Evolutionary conservation across 176 grass and related monocot genomes (phyloP).

Genomic region (Eleusine coracana): DNA sequence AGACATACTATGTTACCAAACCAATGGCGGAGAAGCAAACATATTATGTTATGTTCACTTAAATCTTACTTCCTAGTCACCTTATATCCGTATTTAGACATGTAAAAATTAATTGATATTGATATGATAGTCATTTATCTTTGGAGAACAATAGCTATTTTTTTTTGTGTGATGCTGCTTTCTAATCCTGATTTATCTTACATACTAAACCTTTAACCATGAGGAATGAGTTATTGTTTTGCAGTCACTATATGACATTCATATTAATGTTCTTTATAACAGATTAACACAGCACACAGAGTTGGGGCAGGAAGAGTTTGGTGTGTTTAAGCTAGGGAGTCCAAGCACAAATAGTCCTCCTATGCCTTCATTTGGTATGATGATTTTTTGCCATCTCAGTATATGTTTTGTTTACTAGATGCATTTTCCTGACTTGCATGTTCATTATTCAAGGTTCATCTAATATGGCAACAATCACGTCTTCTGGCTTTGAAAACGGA

Average conservation of each 20-base stretch:
- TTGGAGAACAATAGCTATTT: background rate
- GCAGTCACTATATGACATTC: constrained; percentile 7
- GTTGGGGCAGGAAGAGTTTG: constrained; percentile 67
- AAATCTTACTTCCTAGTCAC: constrained; percentile 1
- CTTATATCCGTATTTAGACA: background rate
- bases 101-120: constrained; percentile 17
- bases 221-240: background rate
- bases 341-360: constrained; percentile 68
- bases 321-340: constrained; percentile 54
- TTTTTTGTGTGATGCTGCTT: background rate
- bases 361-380: constrained; percentile 61
- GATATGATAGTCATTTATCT: background rate
- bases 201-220: background rate
- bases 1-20: too few species aligned
- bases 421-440: constrained; percentile 37
- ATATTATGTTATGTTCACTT: constrained; percentile 16
- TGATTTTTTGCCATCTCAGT: constrained; percentile 17
- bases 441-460: constrained; percentile 36
- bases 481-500: constrained; percentile 67
- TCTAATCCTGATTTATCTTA: background rate
- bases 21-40: background rate
- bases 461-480: constrained; percentile 43
- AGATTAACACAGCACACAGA: constrained; percentile 72
- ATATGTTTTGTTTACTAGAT: constrained; percentile 24
- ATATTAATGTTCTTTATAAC: constrained; percentile 33